A percentile compares a stretch with the other conserved stretches of the same genome.
Evolutionary conservation across 2,329 filamentous ascomycete genomes (phyloP).

Genomic region (Ilyonectria mors-panacis): DNA sequence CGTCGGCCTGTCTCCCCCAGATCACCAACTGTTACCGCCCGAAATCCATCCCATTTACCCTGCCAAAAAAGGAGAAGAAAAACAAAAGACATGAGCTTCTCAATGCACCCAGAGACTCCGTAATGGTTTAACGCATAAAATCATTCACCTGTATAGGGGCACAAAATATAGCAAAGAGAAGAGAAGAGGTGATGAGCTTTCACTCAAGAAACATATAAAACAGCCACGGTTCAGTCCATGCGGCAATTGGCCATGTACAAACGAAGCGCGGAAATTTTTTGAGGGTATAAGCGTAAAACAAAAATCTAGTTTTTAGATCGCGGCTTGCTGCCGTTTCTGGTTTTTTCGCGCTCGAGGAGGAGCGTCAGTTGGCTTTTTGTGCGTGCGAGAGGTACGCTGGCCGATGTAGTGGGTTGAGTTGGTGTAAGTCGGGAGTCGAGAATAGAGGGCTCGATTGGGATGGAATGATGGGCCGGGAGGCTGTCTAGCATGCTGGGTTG

Average conservation of each 20-base stretch:
- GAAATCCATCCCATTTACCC: conserved; percentile 9
- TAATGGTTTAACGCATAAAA: conserved; percentile 16
- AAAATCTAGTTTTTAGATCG: conserved; percentile 46
- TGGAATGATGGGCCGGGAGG: conserved; percentile 43
- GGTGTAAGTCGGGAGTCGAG: conserved; percentile 61
- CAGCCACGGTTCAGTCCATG: conserved; percentile 15
- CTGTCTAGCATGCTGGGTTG: conserved; percentile 42
- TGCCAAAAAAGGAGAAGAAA: conserved; percentile 7
- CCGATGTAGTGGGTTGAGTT: conserved; percentile 63
- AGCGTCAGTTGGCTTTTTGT: conserved; percentile 74
- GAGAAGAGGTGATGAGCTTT: background rate
- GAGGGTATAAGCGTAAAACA: conserved; percentile 27
- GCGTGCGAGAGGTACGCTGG: conserved; percentile 66
- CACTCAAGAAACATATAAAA: conserved; percentile 3
- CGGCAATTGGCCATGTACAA: conserved; percentile 28
- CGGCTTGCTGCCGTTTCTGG: conserved; percentile 49
- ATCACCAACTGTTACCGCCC: background rate
- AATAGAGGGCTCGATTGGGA: conserved; percentile 46
- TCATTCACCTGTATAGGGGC: conserved; percentile 8
- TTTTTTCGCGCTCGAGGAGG: conserved; percentile 69
- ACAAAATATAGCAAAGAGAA: background rate
- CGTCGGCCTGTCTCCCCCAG: background rate
- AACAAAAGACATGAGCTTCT: conserved; percentile 20
- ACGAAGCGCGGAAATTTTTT: conserved; percentile 13
- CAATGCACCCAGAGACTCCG: conserved; percentile 32